phyloP scores from a whole-genome alignment of 164 flowering plant genomes.

The Vitis labrusca region DNA sequence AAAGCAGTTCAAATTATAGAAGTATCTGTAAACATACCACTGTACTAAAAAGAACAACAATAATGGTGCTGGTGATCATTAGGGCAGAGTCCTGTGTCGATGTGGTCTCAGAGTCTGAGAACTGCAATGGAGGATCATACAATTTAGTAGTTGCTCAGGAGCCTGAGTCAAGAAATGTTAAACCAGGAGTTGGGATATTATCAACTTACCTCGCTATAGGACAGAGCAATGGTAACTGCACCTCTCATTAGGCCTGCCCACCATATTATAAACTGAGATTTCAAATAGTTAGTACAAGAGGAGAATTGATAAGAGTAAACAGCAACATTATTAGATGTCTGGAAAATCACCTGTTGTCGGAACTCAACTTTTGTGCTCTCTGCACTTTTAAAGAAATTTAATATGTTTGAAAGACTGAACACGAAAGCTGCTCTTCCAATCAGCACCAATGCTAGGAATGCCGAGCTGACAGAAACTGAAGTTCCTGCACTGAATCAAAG shows the following conservation, averaged over 20 bases:
- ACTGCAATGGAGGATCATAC: constrained; percentile 31
- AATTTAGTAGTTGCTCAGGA: neutral
- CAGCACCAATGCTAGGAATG: constrained; percentile 48
- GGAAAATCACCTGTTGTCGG: constrained; percentile 44
- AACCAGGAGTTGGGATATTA: neutral
- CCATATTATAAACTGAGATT: constrained; percentile 65
- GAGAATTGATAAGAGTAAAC: neutral
- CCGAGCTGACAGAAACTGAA: constrained; percentile 56
- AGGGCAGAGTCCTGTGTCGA: constrained; percentile 31
- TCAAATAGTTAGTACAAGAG: constrained; percentile 8
- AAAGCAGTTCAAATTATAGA: neutral
- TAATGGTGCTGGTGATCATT: constrained; percentile 62
- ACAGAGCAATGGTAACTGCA: constrained; percentile 74
- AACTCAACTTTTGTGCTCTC: constrained; percentile 30
- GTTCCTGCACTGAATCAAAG: constrained; percentile 51
- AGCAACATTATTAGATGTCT: neutral
- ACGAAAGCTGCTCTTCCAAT: constrained; percentile 78
- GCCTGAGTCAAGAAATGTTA: neutral
- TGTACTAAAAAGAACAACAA: constrained; percentile 76
- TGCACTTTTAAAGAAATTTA: constrained; percentile 35
- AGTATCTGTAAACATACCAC: constrained; percentile 38
- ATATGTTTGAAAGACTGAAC: constrained; percentile 50
- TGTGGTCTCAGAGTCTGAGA: constrained; percentile 26
- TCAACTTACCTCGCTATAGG: constrained; percentile 52
- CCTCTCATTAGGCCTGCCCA: constrained; percentile 93